Evolutionary conservation across 225 moss, liverwort and hornwort genomes (phyloP).

Genomic region (Pseudisothecium myosuroides): DNA sequence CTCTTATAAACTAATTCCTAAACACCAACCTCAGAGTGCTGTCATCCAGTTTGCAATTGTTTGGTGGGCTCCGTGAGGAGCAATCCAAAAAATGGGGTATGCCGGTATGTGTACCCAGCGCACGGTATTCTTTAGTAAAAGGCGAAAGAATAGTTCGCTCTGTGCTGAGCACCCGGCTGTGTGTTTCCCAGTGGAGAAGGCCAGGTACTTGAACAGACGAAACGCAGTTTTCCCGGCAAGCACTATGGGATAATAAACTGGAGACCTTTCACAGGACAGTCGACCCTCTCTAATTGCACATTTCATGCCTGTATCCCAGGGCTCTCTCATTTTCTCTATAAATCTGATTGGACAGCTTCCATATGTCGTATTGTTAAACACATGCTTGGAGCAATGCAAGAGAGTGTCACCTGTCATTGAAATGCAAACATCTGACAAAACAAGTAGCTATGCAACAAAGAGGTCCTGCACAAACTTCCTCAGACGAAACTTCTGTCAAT

Average conservation of each 20-base stretch:
- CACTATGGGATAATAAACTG: neutral
- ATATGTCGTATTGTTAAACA: neutral
- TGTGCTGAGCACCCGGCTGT: conserved; percentile 11
- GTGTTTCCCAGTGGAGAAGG: accelerated
- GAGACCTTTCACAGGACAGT: neutral
- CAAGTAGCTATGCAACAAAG: neutral
- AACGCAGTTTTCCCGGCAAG: neutral
- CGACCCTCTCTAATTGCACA: neutral
- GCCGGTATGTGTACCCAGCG: neutral
- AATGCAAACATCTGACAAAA: neutral
- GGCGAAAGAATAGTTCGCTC: conserved; percentile 49
- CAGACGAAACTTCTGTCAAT: neutral
- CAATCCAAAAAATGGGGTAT: neutral
- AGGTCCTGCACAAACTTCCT: neutral
- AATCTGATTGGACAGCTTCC: neutral
- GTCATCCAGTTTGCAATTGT: neutral
- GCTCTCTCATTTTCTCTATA: neutral
- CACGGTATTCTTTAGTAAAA: conserved; percentile 67
- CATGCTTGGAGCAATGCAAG: neutral
- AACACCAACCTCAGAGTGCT: too few species aligned
- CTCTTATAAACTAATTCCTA: neutral
- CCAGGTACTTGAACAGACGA: neutral
- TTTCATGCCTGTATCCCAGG: neutral
- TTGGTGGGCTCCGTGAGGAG: conserved; percentile 12
- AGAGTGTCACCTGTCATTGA: too few species aligned